Conservation (phyloP, 2,329 filamentous ascomycete species). For the Plectosphaerella cucumerina region DNA sequence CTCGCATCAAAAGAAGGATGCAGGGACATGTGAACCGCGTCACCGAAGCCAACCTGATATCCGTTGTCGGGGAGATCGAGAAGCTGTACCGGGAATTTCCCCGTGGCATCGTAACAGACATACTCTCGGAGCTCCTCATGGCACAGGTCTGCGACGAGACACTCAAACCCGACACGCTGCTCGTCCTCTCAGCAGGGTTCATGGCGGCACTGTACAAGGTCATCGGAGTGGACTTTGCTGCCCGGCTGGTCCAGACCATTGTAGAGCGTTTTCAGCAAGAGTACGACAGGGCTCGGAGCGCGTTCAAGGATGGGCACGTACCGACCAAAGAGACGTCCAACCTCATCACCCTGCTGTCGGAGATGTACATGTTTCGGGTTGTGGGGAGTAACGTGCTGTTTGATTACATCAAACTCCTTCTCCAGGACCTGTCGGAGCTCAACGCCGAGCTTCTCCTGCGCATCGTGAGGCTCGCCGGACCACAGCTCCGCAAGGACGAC, state of each 20-base stretch:
- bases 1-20: conserved; percentile 70
- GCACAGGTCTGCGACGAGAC: conserved; percentile 77
- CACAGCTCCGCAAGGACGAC: conserved; percentile 83
- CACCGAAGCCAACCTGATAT: conserved; percentile 83
- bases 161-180: conserved; percentile 78
- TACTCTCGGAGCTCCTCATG: conserved; percentile 72
- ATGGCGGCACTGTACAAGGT: conserved; percentile 83
- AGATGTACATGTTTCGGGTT: conserved; percentile 90
- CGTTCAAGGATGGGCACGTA: conserved; percentile 22
- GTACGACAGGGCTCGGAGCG: conserved; percentile 43
- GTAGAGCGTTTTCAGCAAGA: conserved; percentile 70
- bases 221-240: conserved; percentile 84
- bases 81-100: conserved; percentile 79
- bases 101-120: conserved; percentile 82
- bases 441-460: conserved; percentile 87
- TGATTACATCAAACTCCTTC: conserved; percentile 79
- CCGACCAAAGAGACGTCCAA: conserved; percentile 64
- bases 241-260: conserved; percentile 74
- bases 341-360: conserved; percentile 74
- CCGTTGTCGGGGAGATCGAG: conserved; percentile 79
- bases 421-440: conserved; percentile 71
- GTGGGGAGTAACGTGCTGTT: conserved; percentile 80
- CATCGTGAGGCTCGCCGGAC: conserved; percentile 76
- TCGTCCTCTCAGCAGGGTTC: conserved; percentile 88
- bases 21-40: conserved; percentile 91